Base-by-base conservation (phyloP, 345 rosid species). In the Noccaea caerulescens region DNA sequence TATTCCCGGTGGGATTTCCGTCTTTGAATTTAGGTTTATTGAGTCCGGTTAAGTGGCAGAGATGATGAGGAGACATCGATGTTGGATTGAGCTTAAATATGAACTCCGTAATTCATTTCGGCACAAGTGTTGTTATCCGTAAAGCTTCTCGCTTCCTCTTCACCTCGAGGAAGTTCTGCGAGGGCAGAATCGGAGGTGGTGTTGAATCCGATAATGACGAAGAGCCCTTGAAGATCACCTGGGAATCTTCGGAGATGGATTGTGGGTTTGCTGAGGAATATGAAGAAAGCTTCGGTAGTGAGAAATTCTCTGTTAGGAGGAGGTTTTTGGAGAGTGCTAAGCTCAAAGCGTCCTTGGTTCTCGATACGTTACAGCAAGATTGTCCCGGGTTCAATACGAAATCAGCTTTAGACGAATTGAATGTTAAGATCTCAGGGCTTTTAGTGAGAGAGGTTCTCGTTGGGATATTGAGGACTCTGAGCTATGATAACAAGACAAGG, bases 361-460 rank as follows among this genome's bases (percentile, higher is more conserved):
- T 89, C 45, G 87, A 82, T 62, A 72, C 92, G 42, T 82, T 93
- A 71, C 80, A 77, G 39, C 87, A 83, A 73, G 97, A 94, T 79
- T 88, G 87, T 6, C 97, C 88, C 0, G 90, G 91, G 5, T 87
- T 83, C 63, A 86, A 91, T 80, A 73, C 84, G 0, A 85, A 79
- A 68, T 75, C 67, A 32, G 85, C 82, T 66, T 74, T 92, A 41
- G 84, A 68, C 77, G 89, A 85, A 70, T 79, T 85, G 56, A 66
- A 70, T 55, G 25, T 91, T 33, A 81, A 80, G 77, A 81, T 94
- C 52, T 91, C 97, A 1, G 90, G 89, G 5, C 76, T 85, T 63
- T 85, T 94, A 14, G 97, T 87, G 41, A 82, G 97, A 77, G 83
- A 89, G 75, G 99, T 91, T 66, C 91, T 94, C 63, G 58, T 73